Conservation (phyloP, 2,329 filamentous ascomycete genomes). For the Cladophialophora yegresii region DNA sequence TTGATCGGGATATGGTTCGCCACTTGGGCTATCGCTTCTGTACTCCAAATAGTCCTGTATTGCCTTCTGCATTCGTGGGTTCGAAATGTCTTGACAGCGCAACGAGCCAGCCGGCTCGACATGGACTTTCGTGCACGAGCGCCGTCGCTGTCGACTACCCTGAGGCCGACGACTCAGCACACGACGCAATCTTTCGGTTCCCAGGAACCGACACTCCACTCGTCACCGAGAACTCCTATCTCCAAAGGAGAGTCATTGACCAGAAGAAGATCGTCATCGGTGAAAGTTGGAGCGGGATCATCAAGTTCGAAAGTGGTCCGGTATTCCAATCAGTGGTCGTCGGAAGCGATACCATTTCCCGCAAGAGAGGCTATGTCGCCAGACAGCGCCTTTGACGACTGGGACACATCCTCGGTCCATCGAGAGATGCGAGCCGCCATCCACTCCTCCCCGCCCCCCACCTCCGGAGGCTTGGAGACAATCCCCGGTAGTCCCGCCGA, state of each 20-base stretch:
- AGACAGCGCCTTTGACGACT: constrained; percentile 34
- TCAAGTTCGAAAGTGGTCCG: constrained; percentile 30
- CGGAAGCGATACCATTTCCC: constrained; percentile 30
- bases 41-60: constrained; percentile 27
- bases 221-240: constrained; percentile 35
- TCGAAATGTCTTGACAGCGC: constrained; percentile 24
- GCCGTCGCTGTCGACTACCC: constrained; percentile 17
- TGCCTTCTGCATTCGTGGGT: constrained; percentile 29
- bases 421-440: constrained; percentile 35
- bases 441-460: constrained; percentile 33
- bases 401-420: constrained; percentile 37
- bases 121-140: constrained; percentile 30
- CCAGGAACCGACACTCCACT: constrained; percentile 33
- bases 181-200: constrained; percentile 33
- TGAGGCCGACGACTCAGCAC: constrained; percentile 22
- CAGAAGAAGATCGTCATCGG: constrained; percentile 30
- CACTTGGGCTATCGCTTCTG: constrained; percentile 27
- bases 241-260: constrained; percentile 24
- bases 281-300: constrained; percentile 25
- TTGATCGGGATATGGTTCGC: constrained; percentile 33
- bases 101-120: constrained; percentile 25
- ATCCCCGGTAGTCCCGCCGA: constrained; percentile 37
- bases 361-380: constrained; percentile 31
- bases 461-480: constrained; percentile 32
- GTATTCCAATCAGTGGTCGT: constrained; percentile 34